phyloP scores from a whole-genome alignment of 768 basidiomycete species.

The Tricholoma terreum region DNA sequence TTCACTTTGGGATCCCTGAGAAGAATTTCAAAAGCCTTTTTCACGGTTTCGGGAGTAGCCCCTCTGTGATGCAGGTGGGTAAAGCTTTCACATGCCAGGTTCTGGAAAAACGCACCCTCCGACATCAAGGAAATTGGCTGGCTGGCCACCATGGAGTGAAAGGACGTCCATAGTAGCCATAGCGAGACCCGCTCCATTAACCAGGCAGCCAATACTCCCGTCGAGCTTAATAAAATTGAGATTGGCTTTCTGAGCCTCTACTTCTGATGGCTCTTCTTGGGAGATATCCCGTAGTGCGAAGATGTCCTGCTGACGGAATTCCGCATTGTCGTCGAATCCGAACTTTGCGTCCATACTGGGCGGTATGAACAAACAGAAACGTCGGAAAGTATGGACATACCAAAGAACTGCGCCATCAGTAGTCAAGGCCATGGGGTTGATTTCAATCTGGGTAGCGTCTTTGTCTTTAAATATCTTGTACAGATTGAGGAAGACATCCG shows the following conservation, averaged over 20 bases:
- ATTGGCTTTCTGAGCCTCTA: constrained; percentile 93
- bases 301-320: constrained; percentile 92
- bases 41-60: constrained; percentile 98
- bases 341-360: constrained; percentile 99
- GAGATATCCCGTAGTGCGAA: constrained; percentile 87
- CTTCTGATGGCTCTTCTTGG: constrained; percentile 96
- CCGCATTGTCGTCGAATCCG: constrained; percentile 99
- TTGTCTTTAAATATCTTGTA: constrained; percentile 98
- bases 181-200: constrained; percentile 97
- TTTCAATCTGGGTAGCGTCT: constrained; percentile 99
- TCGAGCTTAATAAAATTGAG: constrained; percentile 99
- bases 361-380: constrained; percentile 4
- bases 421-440: constrained; percentile 95
- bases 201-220: constrained; percentile 93
- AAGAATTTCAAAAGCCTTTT: constrained; percentile 98
- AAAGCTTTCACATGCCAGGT: background rate
- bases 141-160: constrained; percentile 90
- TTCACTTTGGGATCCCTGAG: constrained; percentile 89
- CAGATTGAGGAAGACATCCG: constrained; percentile 89
- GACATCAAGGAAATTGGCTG: constrained; percentile 98
- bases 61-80: constrained; percentile 49
- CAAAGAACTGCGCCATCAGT: constrained; percentile 90
- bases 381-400: constrained; percentile 40
- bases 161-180: constrained; percentile 99
- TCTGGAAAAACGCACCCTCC: constrained; percentile 67